Evolutionary conservation across 2,329 filamentous ascomycete species (phyloP).

Genomic region (Leptographium lundbergii): DNA sequence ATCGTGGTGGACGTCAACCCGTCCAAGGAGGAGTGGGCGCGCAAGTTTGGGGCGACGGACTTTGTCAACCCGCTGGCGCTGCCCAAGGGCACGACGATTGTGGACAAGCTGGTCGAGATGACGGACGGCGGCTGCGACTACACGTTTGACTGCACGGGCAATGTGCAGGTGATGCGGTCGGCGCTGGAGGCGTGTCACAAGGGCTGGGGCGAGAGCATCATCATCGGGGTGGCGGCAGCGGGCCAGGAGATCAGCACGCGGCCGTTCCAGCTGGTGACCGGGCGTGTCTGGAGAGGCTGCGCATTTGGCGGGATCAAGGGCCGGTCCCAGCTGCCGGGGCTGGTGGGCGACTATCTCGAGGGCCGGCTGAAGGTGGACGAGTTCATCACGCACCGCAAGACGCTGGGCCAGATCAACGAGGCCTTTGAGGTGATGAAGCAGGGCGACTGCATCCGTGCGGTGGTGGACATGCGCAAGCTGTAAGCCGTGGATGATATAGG

Average conservation of each 20-base stretch:
- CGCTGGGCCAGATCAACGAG: slow-evolving; percentile 69
- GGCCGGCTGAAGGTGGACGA: slow-evolving; percentile 95
- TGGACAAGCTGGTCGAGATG: slow-evolving; percentile 91
- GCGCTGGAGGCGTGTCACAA: slow-evolving; percentile 98
- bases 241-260: slow-evolving; percentile 91
- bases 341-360: slow-evolving; percentile 80
- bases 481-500: not conserved
- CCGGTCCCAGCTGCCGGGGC: slow-evolving; percentile 74
- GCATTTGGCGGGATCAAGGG: slow-evolving; percentile 98
- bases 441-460: slow-evolving; percentile 93
- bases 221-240: slow-evolving; percentile 93
- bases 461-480: slow-evolving; percentile 51
- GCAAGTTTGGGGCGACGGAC: slow-evolving; percentile 91
- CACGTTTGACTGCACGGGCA: slow-evolving; percentile 98
- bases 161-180: slow-evolving; percentile 88
- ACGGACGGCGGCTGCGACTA: slow-evolving; percentile 97
- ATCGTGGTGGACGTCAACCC: slow-evolving; percentile 72
- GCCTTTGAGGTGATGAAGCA: slow-evolving; percentile 88
- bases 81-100: slow-evolving; percentile 59
- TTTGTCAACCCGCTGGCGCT: slow-evolving; percentile 89
- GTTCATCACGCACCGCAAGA: slow-evolving; percentile 95
- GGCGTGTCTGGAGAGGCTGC: slow-evolving; percentile 94
- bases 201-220: slow-evolving; percentile 95
- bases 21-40: slow-evolving; percentile 78
- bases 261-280: slow-evolving; percentile 93